Base-by-base conservation (phyloP, 2,329 filamentous ascomycete species). In the Tympanopsis confertula region DNA sequence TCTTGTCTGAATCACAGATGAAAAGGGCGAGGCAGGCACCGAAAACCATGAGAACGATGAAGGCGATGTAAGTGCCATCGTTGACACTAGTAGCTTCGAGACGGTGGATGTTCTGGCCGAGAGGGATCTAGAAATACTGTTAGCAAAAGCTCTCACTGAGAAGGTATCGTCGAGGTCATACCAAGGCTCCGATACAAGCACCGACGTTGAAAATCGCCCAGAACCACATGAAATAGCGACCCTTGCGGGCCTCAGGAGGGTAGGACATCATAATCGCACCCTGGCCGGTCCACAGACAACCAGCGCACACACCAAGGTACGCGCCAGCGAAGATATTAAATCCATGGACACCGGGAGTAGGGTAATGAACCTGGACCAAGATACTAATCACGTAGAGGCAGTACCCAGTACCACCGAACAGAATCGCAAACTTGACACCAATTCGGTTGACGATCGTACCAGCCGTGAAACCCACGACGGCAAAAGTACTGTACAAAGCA, bases 231-330 rank as follows among this genome's bases (percentile, higher is more conserved):
- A 64, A 63, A 17, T 58, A 57, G 13, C 59, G 57, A 2, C 61
- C 62, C 42, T 63, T 65, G 36, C 61, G 57, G 4, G 52, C 52
- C 38, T 65, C 62, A 10, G 52, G 45, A 1, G 61, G 55, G 42
- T 67, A 68, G 1, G 62, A 61, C 0, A 59, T 65, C 63, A 68
- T 67, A 43, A 67, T 66, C 15, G 63, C 60, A 10, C 64, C 64
- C 43, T 68, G 64, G 1, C 61, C 54, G 19, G 65, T 58, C 63
- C 64, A 68, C 5, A 67, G 41, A 40, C 66, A 61, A 2, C 61
- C 57, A 3, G 62, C 59, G 10, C 64, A 61, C 14, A 66, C 41
- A 45, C 64, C 64, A n/a, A 67, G 55, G 19, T 67, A 52, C 4
- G 59, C 62, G 19, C 64, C 64, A 2, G 59, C 43, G 5, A 53